Conservation (phyloP, 2,329 filamentous ascomycete species). For the Cercospora janseana region DNA sequence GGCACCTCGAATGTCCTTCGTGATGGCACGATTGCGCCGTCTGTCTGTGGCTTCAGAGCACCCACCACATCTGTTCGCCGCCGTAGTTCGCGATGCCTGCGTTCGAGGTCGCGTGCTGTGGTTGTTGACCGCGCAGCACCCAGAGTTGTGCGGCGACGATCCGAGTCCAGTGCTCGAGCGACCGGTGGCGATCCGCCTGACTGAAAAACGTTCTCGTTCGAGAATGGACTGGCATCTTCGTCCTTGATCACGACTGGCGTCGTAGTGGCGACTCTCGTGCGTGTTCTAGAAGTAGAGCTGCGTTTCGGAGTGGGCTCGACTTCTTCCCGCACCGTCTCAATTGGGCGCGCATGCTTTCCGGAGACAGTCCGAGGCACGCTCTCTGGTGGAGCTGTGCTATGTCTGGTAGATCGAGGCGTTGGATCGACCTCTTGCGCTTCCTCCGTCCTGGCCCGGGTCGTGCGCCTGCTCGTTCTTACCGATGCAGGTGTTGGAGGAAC, state of each 20-base stretch:
- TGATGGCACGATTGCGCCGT: constrained; percentile 54
- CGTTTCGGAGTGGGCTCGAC: constrained; percentile 29
- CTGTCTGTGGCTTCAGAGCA: constrained; percentile 51
- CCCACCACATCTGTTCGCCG: constrained; percentile 45
- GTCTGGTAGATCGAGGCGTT: constrained; percentile 31
- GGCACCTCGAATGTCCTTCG: constrained; percentile 61
- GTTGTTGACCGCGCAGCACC: constrained; percentile 35
- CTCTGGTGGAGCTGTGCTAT: constrained; percentile 38
- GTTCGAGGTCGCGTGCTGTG: constrained; percentile 40
- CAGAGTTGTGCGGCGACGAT: constrained; percentile 54
- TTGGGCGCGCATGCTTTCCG: constrained; percentile 42
- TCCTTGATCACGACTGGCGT: constrained; percentile 34
- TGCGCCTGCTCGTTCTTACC: constrained; percentile 32
- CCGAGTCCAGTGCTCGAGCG: constrained; percentile 55
- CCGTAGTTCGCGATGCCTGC: constrained; percentile 45
- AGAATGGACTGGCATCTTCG: constrained; percentile 65
- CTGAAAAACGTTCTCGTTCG: constrained; percentile 89
- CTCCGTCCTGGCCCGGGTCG: constrained; percentile 41
- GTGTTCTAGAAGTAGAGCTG: constrained; percentile 23
- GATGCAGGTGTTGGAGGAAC: constrained; percentile 44
- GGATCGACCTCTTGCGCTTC: constrained; percentile 37
- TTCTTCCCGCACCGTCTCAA: constrained; percentile 41
- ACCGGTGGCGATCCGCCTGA: constrained; percentile 31
- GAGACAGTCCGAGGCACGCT: constrained; percentile 38
- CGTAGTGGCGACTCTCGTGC: constrained; percentile 22